Evolutionary conservation across 345 rosid species (phyloP), one percentile per base, ranked within the genome.

Genomic region (Gossypium turneri): DNA sequence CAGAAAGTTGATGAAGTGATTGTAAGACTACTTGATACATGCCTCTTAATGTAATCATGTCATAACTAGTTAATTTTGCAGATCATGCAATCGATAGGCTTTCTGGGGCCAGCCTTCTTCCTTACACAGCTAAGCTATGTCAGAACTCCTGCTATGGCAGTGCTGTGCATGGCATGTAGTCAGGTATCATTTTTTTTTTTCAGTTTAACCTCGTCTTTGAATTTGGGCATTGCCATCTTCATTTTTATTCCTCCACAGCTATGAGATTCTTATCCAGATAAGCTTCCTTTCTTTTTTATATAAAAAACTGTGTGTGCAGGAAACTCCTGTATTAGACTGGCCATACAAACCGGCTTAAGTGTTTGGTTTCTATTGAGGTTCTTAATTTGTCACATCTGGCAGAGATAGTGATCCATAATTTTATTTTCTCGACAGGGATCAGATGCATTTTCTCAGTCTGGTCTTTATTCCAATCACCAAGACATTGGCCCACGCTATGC

Each of bases 51-150:
- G 47, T 74, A 67, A 70, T 78, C 64, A 69, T 74, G 75, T 75
- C 12, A 1, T 67, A 75, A 71, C n/a, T 50, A 70, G 55, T 83
- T 9, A 70, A 41, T 67, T 68, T 76, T 73, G 80, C 95, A 94
- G 98, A 92, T 94, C 82, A 94, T 94, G 98, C 98, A 92, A 84
- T 90, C 98, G 38, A 88, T 94, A 79, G 98, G 97, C 67, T 94
- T 92, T 81, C 81, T 94, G 73, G 98, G 98, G 17, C 98, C 97
- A 38, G 97, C 97, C 66, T 86, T 92, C 86, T 94, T 94, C 84
- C 94, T 92, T 48, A 81, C 93, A 16, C 98, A 89, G 87, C 83
- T 92, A 81, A 91, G 97, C 82, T 83, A 82, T 70, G 90, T 94
- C 81, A 90, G 74, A 82, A 90, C 97, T 71, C 97, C 98, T 76